Base-by-base conservation (phyloP, 139 green algal species). In the Closterium sp. region DNA sequence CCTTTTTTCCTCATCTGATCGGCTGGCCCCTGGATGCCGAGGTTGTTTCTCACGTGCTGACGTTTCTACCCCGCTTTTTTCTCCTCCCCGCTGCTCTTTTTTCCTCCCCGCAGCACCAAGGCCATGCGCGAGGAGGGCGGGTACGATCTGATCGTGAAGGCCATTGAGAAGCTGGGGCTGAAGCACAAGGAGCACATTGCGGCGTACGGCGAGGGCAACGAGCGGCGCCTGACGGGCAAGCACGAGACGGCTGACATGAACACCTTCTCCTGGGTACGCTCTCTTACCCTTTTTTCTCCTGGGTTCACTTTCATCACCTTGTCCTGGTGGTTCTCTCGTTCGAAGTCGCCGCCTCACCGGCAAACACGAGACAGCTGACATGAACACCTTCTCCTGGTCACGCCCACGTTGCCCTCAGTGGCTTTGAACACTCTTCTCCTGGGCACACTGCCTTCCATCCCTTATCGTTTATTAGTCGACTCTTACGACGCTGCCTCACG, bases 201-300 rank as follows among this genome's bases (percentile, higher is more conserved):
- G 83, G 95, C 94, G 5, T 98, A 98, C 93, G 97, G 97, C 87
- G 96, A 98, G 95, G 98, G 98, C 94, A 99, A 99, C 90, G 98
- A 99, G 96, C 96, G 98, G 91, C 97, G 98, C 88, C 96, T 99
- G 89, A 99, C 98, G 0, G 97, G 97, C 88, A 97, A 97, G 95
- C 96, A 98, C 93, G 96, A 98, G 96, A 99, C 98, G 0, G 97
- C 94, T 89, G 96, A 92, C 93, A 99, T 99, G 92, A 93, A 98
- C 89, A 96, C 97, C 95, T 99, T 99, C 95, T 96, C 89, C 86
- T 99, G 97, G 97, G 89, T 91, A 28, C 25, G 89, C 21, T 32
- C 16, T 88, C 32, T 35, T 88, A 12, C 33, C 16, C 12, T 88
- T 88, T n/a, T n/a, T n/a, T 85, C 76, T 85, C 76, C 76, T 85